Evolutionary conservation across 2,329 filamentous ascomycete genomes (phyloP).

Genomic region (Aspergillus flavus): DNA sequence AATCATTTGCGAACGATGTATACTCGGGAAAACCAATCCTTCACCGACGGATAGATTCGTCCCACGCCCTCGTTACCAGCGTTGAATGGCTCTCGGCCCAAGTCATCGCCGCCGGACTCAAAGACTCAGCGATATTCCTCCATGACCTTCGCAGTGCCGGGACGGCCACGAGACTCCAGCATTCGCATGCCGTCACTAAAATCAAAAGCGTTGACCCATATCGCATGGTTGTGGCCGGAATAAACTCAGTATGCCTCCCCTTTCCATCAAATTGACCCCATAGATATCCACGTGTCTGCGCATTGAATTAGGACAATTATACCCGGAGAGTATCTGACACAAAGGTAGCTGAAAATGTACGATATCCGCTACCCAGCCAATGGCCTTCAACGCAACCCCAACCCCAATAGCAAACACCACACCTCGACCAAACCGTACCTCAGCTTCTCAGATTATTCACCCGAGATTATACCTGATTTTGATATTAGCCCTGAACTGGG

Average conservation of each 20-base stretch:
- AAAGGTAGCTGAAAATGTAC: slow-evolving; percentile 43
- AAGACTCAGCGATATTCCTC: slow-evolving; percentile 37
- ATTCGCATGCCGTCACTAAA: slow-evolving; percentile 36
- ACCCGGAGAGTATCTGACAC: background rate
- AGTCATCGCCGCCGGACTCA: slow-evolving; percentile 40
- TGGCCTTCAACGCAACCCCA: slow-evolving; percentile 29
- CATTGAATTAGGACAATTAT: background rate
- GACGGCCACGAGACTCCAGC: slow-evolving; percentile 35
- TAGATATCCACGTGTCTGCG: background rate
- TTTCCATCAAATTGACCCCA: background rate
- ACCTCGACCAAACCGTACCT: slow-evolving; percentile 40
- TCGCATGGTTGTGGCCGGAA: slow-evolving; percentile 38
- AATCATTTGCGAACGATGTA: slow-evolving; percentile 25
- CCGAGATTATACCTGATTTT: slow-evolving; percentile 33
- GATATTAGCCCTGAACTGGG: slow-evolving; percentile 42
- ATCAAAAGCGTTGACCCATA: slow-evolving; percentile 40
- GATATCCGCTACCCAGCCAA: slow-evolving; percentile 41
- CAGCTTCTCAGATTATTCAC: slow-evolving; percentile 36
- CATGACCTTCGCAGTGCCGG: slow-evolving; percentile 39
- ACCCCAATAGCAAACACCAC: slow-evolving; percentile 29
- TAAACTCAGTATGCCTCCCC: slow-evolving; percentile 30
- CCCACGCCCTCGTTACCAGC: slow-evolving; percentile 32
- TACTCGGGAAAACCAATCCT: slow-evolving; percentile 17
- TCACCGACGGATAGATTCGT: slow-evolving; percentile 25
- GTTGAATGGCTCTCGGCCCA: slow-evolving; percentile 43